These are phyloP conservation scores for Penicillium sp. DNA, from an alignment of 2,329 filamentous ascomycete species.

Conservation along the genomic window DNA sequence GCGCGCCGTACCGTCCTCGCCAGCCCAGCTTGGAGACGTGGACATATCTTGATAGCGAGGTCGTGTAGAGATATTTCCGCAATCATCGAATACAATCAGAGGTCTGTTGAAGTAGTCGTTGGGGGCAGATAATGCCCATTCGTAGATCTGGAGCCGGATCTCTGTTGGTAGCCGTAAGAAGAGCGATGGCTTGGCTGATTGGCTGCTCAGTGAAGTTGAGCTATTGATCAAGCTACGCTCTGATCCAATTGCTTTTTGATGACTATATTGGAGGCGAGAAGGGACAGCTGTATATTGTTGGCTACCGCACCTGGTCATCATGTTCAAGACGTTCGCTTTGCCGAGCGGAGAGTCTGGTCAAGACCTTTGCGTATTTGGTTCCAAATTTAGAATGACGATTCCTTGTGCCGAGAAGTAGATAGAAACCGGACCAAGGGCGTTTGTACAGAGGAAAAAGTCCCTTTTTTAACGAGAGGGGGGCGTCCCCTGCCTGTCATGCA, in stretches of 20 bases:
- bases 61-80: slow-evolving; percentile 33
- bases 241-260: background rate
- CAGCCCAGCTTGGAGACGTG: slow-evolving; percentile 36
- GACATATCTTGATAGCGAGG: slow-evolving; percentile 31
- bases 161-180: slow-evolving; percentile 31
- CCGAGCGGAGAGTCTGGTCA: background rate
- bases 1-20: slow-evolving; percentile 32
- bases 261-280: background rate
- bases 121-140: slow-evolving; percentile 30
- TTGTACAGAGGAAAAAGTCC: background rate
- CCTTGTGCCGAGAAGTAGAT: background rate
- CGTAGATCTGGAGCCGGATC: slow-evolving; percentile 36
- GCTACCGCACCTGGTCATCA: background rate
- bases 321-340: background rate
- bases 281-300: background rate
- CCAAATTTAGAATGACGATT: background rate
- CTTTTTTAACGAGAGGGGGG: background rate
- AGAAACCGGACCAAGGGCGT: background rate
- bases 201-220: background rate
- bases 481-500: background rate
- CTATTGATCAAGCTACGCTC: background rate
- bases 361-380: background rate
- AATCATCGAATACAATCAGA: slow-evolving; percentile 35
- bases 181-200: slow-evolving; percentile 7
- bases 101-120: slow-evolving; percentile 34